Percentiles rank a stretch among this genome's conserved stretches.
Conservation (phyloP, 192 early-diverging fungal species). For the Backusella liffmaniae region DNA sequence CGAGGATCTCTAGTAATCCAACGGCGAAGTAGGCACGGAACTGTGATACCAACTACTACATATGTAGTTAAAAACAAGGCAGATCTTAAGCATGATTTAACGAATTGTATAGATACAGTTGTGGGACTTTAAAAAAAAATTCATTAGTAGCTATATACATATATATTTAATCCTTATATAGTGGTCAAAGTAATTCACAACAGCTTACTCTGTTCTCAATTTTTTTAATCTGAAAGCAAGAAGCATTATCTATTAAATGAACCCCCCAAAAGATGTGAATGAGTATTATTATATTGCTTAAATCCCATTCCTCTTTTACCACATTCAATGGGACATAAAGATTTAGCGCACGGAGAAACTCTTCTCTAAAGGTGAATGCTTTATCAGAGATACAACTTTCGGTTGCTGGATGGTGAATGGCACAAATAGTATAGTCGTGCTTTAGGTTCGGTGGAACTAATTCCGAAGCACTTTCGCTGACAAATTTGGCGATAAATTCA, state of each 20-base stretch:
- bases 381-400: conserved; percentile 47
- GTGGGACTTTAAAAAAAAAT: conserved; percentile 29
- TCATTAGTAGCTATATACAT: background rate
- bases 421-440: conserved; percentile 57
- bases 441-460: conserved; percentile 41
- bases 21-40: conserved; percentile 54
- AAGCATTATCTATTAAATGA: conserved; percentile 41
- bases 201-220: conserved; percentile 27
- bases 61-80: conserved; percentile 59
- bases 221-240: conserved; percentile 38
- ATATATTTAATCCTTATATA: background rate
- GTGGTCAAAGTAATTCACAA: background rate
- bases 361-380: conserved; percentile 36
- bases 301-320: conserved; percentile 21
- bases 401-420: conserved; percentile 58
- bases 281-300: background rate
- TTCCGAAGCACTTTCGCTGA: conserved; percentile 50
- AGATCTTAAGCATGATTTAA: conserved; percentile 55
- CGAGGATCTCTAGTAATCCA: conserved; percentile 44
- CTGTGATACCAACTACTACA: conserved; percentile 46
- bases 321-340: conserved; percentile 65
- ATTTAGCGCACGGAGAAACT: conserved; percentile 52
- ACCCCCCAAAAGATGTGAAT: background rate
- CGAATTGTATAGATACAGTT: conserved; percentile 39
- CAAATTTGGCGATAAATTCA: conserved; percentile 49